Evolutionary conservation across 257 asterid genomes (phyloP).

Genomic region (Capsicum baccatum): DNA sequence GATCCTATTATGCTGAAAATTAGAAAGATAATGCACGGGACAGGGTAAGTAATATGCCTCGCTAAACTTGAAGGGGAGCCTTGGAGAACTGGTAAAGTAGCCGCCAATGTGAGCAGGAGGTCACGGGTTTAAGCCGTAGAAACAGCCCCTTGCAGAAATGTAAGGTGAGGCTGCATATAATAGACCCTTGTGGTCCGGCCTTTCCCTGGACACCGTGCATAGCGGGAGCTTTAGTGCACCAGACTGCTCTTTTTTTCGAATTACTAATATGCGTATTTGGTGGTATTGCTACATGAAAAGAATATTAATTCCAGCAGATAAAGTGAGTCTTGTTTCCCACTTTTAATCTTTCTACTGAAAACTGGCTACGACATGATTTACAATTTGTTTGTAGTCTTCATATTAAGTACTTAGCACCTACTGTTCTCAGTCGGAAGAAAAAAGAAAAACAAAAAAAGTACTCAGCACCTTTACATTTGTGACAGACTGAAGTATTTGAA

Average conservation of each 20-base stretch:
- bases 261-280: conserved; percentile 11
- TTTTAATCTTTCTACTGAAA: background rate
- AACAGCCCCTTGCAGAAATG: too few species aligned
- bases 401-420: conserved; percentile 9
- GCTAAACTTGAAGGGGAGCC: background rate
- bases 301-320: conserved; percentile 14
- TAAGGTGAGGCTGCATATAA: too few species aligned
- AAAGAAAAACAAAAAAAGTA: background rate
- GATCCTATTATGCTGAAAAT: conserved; percentile 74
- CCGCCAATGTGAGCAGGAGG: too few species aligned
- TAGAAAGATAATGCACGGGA: conserved; percentile 67
- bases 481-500: conserved; percentile 10
- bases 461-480: background rate
- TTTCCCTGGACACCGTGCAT: too few species aligned
- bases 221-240: too few species aligned
- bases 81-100: too few species aligned
- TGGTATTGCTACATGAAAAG: background rate
- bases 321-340: background rate
- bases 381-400: conserved; percentile 10
- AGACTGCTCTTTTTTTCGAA: background rate
- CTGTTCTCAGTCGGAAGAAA: background rate
- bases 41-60: conserved; percentile 57
- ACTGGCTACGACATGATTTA: background rate
- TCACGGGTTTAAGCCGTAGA: too few species aligned
- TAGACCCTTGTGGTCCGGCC: too few species aligned